Evolutionary conservation across 352 stramenopile species (phyloP), one percentile per base, ranked within the genome.

Genomic region (Elongisporangium undulatum): DNA sequence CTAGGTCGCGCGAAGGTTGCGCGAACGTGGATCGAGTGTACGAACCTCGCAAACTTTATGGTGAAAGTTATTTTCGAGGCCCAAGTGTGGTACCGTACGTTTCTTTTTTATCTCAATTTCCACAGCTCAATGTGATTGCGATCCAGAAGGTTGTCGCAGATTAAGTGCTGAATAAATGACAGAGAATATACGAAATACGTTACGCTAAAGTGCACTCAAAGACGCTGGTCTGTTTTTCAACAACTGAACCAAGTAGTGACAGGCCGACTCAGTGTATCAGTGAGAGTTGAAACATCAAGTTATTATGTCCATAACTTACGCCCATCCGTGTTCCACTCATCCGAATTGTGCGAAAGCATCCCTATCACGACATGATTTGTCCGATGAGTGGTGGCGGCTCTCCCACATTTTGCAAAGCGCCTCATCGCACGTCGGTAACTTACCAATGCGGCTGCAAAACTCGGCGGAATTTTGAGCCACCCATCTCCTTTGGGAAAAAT

Each of bases 1-100:
- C n/a, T 2, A 53, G 13, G 59, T 64, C 21, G 53, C 45, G 45
- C 52, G 59, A 61, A 60, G 41, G 59, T 64, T n/a, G 15, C 59
- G 39, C 48, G 45, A 64, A 56, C 8, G 26, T 9, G 20, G 0
- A n/a, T 49, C 16, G 45, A 55, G 13, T 48, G 23, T 1, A 41
- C 29, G 13, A 55, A 61, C 56, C 56, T 61, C 3, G 9, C 23
- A 61, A 49, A 61, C 1, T 49, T 61, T 4, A 61, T 61, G 49
- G 20, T 16, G 23, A 50, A 22, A 15, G 3, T 20, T 41, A 15
- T 41, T 41, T 41, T 41, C 13, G 29, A 13, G 29, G 29, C 8
- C 29, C 29, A 15, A 8, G 9, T 15, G 9, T 4, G 2, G 29
- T 41, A 41, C 29, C 29, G 29, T 41, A 41, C 1, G 29, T 41